These are phyloP conservation scores for Pichia sp. DNA, from an alignment of 1,139 yeast genomes.

Conservation along the genomic window DNA sequence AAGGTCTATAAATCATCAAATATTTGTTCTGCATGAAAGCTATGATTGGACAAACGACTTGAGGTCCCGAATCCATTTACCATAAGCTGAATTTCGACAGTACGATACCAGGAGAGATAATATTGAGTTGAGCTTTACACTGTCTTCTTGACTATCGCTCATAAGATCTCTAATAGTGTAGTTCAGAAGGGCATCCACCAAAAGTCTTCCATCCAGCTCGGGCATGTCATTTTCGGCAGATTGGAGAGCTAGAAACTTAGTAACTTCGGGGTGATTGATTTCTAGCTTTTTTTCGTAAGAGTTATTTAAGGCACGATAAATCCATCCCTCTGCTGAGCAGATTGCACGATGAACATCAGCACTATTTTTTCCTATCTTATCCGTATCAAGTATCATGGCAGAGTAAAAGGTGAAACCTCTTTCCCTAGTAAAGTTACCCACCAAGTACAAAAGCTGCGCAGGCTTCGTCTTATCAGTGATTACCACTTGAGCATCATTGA, in stretches of 20 bases:
- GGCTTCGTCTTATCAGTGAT: neutral
- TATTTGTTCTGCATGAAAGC: neutral
- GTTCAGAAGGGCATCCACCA: constrained; percentile 14
- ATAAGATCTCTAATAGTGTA: constrained; percentile 1
- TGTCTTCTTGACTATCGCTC: constrained; percentile 1
- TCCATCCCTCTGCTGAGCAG: constrained; percentile 6
- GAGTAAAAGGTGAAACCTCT: constrained; percentile 13
- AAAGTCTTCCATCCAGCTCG: constrained; percentile 5
- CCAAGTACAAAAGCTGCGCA: constrained; percentile 9
- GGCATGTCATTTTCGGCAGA: neutral
- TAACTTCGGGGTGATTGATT: neutral
- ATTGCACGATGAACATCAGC: constrained; percentile 5
- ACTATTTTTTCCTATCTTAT: neutral
- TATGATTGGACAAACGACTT: constrained; percentile 23
- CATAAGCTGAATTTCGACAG: constrained; percentile 14
- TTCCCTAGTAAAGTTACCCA: constrained; percentile 14
- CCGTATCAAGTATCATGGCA: constrained; percentile 4
- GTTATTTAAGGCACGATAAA: constrained; percentile 12
- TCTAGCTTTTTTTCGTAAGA: constrained; percentile 11
- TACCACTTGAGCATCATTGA: constrained; percentile 17
- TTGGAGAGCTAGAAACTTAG: constrained; percentile 5
- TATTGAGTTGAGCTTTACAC: constrained; percentile 4
- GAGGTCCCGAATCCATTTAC: constrained; percentile 15
- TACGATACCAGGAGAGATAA: constrained; percentile 16
- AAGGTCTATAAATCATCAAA: neutral